Conservation (phyloP, 2,329 filamentous ascomycete species). For the Volutella citrinella region DNA sequence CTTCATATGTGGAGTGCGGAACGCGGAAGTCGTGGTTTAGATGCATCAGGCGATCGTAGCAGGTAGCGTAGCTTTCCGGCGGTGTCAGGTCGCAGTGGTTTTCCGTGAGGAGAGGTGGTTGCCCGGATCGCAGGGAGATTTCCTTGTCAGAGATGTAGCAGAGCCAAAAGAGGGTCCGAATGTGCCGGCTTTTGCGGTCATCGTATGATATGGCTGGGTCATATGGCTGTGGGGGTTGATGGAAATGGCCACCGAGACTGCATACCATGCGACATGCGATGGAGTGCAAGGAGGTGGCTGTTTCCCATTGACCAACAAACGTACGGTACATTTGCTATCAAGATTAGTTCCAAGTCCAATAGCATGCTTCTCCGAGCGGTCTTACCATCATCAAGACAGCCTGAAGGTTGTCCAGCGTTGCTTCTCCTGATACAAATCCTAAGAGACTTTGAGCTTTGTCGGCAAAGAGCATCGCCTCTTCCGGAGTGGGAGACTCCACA, state of each 20-base stretch:
- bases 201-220: too few species aligned
- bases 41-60: not conserved
- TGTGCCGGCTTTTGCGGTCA: slow-evolving; percentile 2
- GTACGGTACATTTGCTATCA: not conserved
- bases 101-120: slow-evolving; percentile 1
- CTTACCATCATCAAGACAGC: slow-evolving; percentile 7
- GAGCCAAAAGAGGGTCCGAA: slow-evolving; percentile 1
- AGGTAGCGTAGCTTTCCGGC: slow-evolving; percentile 24
- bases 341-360: not conserved
- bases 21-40: not conserved
- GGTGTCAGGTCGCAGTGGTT: slow-evolving; percentile 46
- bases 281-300: not conserved
- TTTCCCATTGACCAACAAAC: slow-evolving; percentile 2
- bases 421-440: not conserved
- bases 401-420: slow-evolving; percentile 4
- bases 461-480: not conserved
- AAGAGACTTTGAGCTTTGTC: not conserved
- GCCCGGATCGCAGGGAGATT: not conserved
- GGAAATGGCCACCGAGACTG: not conserved
- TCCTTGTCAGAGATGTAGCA: slow-evolving; percentile 3
- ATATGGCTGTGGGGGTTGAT: too few species aligned
- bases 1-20: not conserved
- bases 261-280: slow-evolving; percentile 3
- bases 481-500: not conserved
- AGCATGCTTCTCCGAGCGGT: too few species aligned